Evolutionary conservation across 176 grass and related monocot genomes (phyloP).

Genomic region (Rhipidocladum racemiflorum): DNA sequence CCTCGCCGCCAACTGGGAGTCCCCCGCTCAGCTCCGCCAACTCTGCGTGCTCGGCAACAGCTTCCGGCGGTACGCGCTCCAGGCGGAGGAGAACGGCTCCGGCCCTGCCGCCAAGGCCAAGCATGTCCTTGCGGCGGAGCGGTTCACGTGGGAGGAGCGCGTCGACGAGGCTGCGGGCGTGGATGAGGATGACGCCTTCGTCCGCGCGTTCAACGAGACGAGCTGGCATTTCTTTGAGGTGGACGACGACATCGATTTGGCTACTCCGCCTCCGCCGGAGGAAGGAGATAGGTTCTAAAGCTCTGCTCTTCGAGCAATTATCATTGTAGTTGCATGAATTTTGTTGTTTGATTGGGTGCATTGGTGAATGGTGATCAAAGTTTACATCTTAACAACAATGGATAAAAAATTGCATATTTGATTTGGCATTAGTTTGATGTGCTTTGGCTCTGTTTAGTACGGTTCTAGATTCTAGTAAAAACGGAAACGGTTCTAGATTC

Average conservation of each 20-base stretch:
- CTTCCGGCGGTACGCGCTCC: conserved; percentile 52
- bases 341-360: not conserved
- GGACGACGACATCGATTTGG: conserved; percentile 33
- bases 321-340: not conserved
- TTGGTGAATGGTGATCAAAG: not conserved
- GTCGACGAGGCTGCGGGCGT: conserved; percentile 31
- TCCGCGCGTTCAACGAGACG: conserved; percentile 70
- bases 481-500: too few species aligned
- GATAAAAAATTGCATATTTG: not conserved
- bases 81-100: conserved; percentile 40
- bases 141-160: conserved; percentile 51
- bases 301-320: conserved; percentile 7
- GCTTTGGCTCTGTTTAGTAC: too few species aligned
- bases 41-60: conserved; percentile 76
- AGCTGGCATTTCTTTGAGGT: conserved; percentile 92
- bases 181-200: conserved; percentile 48
- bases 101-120: conserved; percentile 34
- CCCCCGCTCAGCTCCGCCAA: conserved; percentile 44
- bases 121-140: conserved; percentile 42
- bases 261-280: not conserved
- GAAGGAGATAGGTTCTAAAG: conserved; percentile 33
- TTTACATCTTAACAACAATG: not conserved
- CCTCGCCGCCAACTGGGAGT: conserved; percentile 69
- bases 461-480: too few species aligned
- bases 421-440: not conserved